Conservation (phyloP, 371 early-diverging fungal genomes). For the Choanephora cucurbitarum region DNA sequence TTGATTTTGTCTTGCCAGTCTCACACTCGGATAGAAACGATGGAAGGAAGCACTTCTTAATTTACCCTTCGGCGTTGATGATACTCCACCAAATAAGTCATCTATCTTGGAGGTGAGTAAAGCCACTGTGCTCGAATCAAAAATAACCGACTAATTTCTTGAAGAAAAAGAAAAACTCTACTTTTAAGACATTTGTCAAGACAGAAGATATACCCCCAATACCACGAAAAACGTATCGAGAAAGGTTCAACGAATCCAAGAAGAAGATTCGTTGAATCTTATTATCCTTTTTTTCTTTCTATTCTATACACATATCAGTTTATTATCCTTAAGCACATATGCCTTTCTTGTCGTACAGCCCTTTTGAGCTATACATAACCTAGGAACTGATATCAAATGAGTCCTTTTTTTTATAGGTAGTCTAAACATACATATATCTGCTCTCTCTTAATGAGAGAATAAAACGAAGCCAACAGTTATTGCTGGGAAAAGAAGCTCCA, state of each 20-base stretch:
- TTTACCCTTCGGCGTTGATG: conserved; percentile 9
- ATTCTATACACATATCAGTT: neutral
- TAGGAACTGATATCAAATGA: neutral
- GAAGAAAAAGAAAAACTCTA: neutral
- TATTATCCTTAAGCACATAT: neutral
- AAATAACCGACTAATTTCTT: neutral
- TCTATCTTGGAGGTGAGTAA: neutral
- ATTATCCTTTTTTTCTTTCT: neutral
- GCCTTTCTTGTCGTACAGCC: neutral
- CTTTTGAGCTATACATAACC: neutral
- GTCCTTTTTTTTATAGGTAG: too few species aligned
- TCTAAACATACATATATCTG: too few species aligned
- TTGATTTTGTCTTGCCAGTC: neutral
- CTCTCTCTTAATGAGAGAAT: too few species aligned
- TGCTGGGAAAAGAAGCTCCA: conserved; percentile 23
- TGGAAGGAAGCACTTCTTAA: conserved; percentile 23
- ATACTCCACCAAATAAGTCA: neutral
- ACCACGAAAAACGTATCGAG: conserved; percentile 15
- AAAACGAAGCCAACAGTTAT: neutral
- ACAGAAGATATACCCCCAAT: neutral
- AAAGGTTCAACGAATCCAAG: conserved; percentile 16
- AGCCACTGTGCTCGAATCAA: neutral
- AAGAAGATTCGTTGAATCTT: neutral
- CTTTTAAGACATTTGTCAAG: conserved; percentile 13
- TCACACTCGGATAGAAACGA: conserved; percentile 14